phyloP scores from a whole-genome alignment of 306 rosid species.

The Trichosanthes truncata region DNA sequence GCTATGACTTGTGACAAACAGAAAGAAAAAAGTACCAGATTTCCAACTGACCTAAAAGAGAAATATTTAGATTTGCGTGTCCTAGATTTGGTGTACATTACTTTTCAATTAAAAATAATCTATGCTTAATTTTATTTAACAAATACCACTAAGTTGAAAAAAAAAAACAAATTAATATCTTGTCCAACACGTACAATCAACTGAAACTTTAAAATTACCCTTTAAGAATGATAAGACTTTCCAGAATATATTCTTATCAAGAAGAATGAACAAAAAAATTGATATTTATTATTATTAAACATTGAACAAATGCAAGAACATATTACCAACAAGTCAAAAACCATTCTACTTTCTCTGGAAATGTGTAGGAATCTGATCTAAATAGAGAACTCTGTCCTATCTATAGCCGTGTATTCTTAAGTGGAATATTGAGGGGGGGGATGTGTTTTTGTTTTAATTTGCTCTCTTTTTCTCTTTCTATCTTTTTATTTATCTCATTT shows the following conservation, averaged over 20 bases:
- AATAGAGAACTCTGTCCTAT: constrained; percentile 1
- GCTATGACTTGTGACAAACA: not conserved
- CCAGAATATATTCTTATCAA: not conserved
- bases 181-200: not conserved
- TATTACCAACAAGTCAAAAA: not conserved
- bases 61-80: not conserved
- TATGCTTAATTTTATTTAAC: not conserved
- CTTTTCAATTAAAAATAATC: not conserved
- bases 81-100: not conserved
- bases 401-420: not conserved
- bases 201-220: not conserved
- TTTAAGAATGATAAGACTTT: not conserved
- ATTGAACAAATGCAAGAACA: constrained; percentile 5
- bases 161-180: too few relatives aligned
- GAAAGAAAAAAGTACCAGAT: not conserved
- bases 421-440: not conserved
- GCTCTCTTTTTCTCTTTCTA: not conserved
- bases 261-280: not conserved
- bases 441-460: not conserved
- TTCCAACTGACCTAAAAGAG: not conserved
- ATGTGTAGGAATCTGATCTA: constrained; percentile 9
- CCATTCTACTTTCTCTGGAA: not conserved
- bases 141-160: not conserved
- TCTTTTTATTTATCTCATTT: not conserved
- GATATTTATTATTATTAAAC: constrained; percentile 3